These are phyloP conservation scores for Keqinozyma sinolaborantium DNA, from an alignment of 1,139 yeast genomes.

Conservation along the genomic window DNA sequence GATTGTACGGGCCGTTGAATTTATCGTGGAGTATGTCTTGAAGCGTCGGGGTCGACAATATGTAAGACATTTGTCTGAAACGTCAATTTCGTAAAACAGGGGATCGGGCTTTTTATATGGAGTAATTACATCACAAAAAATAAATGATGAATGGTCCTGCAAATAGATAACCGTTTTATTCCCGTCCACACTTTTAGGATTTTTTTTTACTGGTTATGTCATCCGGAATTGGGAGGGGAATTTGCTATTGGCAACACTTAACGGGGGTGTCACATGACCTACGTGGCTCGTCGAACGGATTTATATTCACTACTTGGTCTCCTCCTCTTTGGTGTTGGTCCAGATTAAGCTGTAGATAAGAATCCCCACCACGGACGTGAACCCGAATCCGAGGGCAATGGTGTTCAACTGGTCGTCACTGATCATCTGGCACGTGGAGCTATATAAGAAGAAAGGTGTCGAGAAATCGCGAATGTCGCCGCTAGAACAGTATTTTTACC, in stretches of 20 bases:
- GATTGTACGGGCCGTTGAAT: constrained; percentile 17
- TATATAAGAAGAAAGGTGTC: background rate
- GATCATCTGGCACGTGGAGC: constrained; percentile 49
- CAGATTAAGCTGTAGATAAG: constrained; percentile 63
- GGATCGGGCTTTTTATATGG: background rate
- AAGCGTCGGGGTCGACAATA: constrained; percentile 18
- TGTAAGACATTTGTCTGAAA: background rate
- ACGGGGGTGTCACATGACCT: too few relatives aligned
- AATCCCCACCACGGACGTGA: constrained; percentile 67
- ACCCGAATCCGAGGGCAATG: constrained; percentile 73
- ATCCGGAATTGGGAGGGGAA: too few relatives aligned
- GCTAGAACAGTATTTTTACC: constrained; percentile 48
- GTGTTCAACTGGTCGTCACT: constrained; percentile 74
- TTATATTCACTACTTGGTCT: too few relatives aligned
- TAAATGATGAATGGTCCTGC: background rate
- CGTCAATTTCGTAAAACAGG: background rate
- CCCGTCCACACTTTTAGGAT: too few relatives aligned
- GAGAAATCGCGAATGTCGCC: constrained; percentile 20
- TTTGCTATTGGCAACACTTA: too few relatives aligned
- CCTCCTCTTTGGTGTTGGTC: constrained; percentile 27
- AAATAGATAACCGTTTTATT: background rate
- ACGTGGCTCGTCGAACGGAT: too few relatives aligned
- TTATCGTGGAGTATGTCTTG: constrained; percentile 17
- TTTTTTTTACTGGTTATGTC: too few relatives aligned
- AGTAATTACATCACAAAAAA: background rate